These are phyloP conservation scores for Cladosporium sp. DNA, from an alignment of 2,329 filamentous ascomycete genomes.

Conservation along the genomic window DNA sequence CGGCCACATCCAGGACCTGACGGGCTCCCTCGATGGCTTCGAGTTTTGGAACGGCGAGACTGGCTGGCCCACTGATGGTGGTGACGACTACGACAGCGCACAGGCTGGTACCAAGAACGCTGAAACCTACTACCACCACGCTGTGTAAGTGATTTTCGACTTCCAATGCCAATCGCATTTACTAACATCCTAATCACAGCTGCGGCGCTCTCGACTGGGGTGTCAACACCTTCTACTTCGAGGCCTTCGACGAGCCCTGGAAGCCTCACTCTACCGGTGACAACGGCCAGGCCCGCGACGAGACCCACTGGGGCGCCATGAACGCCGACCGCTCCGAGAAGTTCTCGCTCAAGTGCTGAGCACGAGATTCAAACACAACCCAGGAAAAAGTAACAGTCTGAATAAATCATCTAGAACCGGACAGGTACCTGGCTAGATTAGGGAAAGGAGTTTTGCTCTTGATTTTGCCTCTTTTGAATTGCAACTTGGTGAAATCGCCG, in stretches of 20 bases:
- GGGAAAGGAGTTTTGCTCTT: neutral
- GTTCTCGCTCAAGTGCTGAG: conserved; percentile 51
- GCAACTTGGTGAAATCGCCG: neutral
- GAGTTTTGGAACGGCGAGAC: conserved; percentile 71
- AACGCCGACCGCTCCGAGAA: conserved; percentile 59
- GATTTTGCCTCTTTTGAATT: neutral
- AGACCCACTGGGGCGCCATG: conserved; percentile 71
- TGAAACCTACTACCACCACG: conserved; percentile 59
- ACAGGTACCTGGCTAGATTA: neutral
- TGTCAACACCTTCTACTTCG: conserved; percentile 70
- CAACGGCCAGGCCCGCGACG: conserved; percentile 61
- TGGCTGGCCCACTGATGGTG: conserved; percentile 63
- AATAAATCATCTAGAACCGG: neutral
- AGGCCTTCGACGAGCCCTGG: conserved; percentile 67
- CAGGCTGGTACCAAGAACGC: conserved; percentile 61
- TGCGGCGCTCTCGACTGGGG: conserved; percentile 49
- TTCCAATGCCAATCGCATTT: neutral
- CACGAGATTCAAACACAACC: neutral
- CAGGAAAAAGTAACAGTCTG: neutral
- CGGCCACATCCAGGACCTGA: conserved; percentile 60
- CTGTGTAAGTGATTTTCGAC: conserved; percentile 42
- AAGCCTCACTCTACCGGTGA: conserved; percentile 60
- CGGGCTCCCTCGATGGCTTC: conserved; percentile 55
- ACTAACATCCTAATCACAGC: conserved; percentile 2
- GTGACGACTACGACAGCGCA: conserved; percentile 62